Evolutionary conservation across 306 rosid genomes (phyloP).

Genomic region (Inga laurina): DNA sequence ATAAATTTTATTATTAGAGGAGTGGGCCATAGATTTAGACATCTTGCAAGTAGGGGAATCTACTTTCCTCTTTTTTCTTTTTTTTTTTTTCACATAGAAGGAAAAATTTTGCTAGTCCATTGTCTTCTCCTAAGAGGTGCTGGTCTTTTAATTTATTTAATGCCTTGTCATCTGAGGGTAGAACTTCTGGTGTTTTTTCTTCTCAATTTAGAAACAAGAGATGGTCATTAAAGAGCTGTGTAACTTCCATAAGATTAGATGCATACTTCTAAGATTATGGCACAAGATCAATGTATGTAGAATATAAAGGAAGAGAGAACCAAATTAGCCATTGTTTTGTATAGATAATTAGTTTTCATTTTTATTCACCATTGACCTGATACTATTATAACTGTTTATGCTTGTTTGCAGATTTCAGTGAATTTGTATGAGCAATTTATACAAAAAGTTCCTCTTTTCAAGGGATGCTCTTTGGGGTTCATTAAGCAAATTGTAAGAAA

Average conservation of each 20-base stretch:
- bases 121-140: neutral
- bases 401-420: conserved; percentile 52
- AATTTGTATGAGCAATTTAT: conserved; percentile 55
- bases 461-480: conserved; percentile 62
- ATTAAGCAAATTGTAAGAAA: conserved; percentile 65
- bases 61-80: neutral
- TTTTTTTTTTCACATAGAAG: neutral
- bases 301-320: neutral
- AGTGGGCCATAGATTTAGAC: neutral
- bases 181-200: neutral
- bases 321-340: neutral
- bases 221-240: neutral
- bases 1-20: neutral
- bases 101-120: neutral
- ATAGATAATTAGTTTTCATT: neutral
- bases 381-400: neutral
- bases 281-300: neutral
- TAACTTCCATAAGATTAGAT: neutral
- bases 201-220: neutral
- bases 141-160: neutral
- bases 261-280: neutral
- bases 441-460: conserved; percentile 54
- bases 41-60: neutral
- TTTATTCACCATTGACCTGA: conserved; percentile 1
- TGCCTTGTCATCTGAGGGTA: neutral